These are phyloP conservation scores for Chaetomium globosum DNA, from an alignment of 2,329 filamentous ascomycete genomes.

Conservation along the genomic window DNA sequence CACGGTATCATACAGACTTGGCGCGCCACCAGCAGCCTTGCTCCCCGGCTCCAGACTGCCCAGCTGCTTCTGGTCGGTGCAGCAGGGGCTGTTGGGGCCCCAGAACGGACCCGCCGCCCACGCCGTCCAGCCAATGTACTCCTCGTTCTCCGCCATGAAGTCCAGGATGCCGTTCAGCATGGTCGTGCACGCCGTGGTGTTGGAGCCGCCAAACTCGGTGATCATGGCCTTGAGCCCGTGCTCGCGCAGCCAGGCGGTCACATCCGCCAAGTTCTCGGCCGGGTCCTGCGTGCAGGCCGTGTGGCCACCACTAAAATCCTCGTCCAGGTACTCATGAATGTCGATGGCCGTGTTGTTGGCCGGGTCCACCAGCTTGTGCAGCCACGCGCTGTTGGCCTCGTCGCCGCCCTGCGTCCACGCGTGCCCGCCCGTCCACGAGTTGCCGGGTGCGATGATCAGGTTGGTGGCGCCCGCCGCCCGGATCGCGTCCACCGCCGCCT, in stretches of 20 bases:
- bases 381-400: constrained; percentile 45
- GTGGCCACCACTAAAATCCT: constrained; percentile 51
- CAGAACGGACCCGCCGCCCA: constrained; percentile 56
- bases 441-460: constrained; percentile 53
- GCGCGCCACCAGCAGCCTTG: constrained; percentile 47
- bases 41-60: constrained; percentile 53
- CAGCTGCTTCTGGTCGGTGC: constrained; percentile 45
- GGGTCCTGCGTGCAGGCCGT: constrained; percentile 47
- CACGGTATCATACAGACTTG: constrained; percentile 51
- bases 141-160: constrained; percentile 51
- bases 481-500: constrained; percentile 52
- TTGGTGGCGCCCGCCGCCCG: constrained; percentile 49
- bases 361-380: constrained; percentile 51
- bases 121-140: constrained; percentile 56
- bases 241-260: constrained; percentile 51
- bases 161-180: constrained; percentile 49
- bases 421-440: constrained; percentile 54
- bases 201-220: constrained; percentile 53
- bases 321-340: constrained; percentile 56
- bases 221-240: constrained; percentile 53
- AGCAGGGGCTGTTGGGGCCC: constrained; percentile 46
- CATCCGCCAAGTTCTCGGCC: constrained; percentile 44
- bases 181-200: constrained; percentile 47
- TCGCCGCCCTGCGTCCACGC: constrained; percentile 48
- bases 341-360: constrained; percentile 53